phyloP scores from a whole-genome alignment of 2,329 filamentous ascomycete genomes.

The Aspergillus flavus region DNA sequence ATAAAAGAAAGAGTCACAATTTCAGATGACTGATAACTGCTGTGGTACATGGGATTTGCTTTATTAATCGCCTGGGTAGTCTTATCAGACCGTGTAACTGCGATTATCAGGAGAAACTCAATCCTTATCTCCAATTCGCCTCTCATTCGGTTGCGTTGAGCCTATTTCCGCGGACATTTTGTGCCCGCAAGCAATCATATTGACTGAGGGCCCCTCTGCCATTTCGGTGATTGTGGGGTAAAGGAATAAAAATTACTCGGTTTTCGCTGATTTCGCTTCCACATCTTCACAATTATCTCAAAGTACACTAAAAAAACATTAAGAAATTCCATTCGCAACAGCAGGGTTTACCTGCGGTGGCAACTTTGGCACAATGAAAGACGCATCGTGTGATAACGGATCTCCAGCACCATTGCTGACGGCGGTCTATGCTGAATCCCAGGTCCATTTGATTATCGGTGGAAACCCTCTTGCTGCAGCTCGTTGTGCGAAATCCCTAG shows the following conservation, averaged over 20 bases:
- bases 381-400: slow-evolving; percentile 27
- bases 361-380: slow-evolving; percentile 34
- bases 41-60: slow-evolving; percentile 5
- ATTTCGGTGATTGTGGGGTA: slow-evolving; percentile 4
- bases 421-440: slow-evolving; percentile 43
- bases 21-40: background rate
- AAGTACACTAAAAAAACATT: no score
- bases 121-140: slow-evolving; percentile 23
- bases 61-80: slow-evolving; percentile 19
- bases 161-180: slow-evolving; percentile 26
- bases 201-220: background rate
- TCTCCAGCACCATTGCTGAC: slow-evolving; percentile 39
- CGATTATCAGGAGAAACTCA: slow-evolving; percentile 10
- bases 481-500: slow-evolving; percentile 76
- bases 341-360: slow-evolving; percentile 18
- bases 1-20: slow-evolving; percentile 20
- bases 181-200: slow-evolving; percentile 11
- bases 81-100: slow-evolving; percentile 19
- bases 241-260: background rate
- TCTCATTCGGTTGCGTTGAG: slow-evolving; percentile 14
- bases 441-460: slow-evolving; percentile 80
- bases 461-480: slow-evolving; percentile 84
- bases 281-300: background rate
- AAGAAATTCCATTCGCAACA: background rate
- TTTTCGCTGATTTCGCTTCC: no score